Percentiles rank a stretch among this genome's conserved stretches.
Conservation (phyloP, 2,329 filamentous ascomycete genomes). For the Acephala macrosclerotiorum region DNA sequence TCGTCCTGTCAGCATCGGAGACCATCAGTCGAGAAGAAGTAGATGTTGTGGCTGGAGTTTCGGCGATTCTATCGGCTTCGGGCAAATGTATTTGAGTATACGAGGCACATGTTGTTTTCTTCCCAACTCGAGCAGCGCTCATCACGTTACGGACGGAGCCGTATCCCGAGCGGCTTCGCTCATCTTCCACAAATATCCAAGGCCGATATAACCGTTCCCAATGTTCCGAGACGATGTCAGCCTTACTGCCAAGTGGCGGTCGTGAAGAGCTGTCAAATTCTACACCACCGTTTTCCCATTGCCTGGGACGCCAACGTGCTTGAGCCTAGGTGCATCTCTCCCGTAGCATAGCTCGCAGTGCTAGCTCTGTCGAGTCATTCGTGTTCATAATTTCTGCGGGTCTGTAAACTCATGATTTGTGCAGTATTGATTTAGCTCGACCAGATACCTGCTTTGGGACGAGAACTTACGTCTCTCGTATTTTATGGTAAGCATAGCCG, state of each 20-base stretch:
- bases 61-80: neutral
- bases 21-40: neutral
- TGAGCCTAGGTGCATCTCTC: neutral
- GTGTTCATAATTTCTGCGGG: neutral
- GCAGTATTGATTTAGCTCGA: neutral
- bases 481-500: slow-evolving; percentile 7
- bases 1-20: neutral
- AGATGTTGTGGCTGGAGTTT: neutral
- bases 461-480: neutral
- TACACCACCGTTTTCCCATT: neutral
- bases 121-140: neutral
- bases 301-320: neutral
- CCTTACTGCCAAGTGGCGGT: slow-evolving; percentile 7
- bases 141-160: neutral
- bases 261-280: neutral
- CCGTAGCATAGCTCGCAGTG: neutral
- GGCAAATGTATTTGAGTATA: neutral
- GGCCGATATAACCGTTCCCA: neutral
- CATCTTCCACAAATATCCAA: neutral
- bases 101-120: neutral
- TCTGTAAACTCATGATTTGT: neutral
- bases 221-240: slow-evolving; percentile 1
- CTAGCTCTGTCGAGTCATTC: neutral
- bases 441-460: slow-evolving; percentile 4
- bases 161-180: neutral